Evolutionary conservation across 441 rosid genomes (phyloP), one percentile per base, ranked within the genome.

Genomic region (Gossypium gossypioides): DNA sequence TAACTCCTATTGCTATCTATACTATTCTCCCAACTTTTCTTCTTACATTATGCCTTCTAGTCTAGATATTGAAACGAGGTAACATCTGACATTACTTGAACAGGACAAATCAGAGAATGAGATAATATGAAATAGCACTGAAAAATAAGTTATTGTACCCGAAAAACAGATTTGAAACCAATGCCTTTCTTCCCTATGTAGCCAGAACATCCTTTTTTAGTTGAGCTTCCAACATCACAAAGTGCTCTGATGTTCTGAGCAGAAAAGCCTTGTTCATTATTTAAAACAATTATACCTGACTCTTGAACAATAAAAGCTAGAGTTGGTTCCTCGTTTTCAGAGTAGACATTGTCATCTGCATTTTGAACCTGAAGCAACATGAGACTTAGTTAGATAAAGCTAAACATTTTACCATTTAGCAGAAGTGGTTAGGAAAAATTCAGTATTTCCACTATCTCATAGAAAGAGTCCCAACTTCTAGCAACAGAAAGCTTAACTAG

Each of bases 131-230:
- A 66, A 57, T 32, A 64, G 19, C 66, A 29, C 15, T 0, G 24
- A 42, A 70, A 55, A 51, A 66, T 40, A 42, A 54, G 21, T 24
- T 32, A 13, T 46, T 18, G 42, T 87, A 96, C 99, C 96, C 97
- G 93, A 83, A 93, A 96, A 65, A 96, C 99, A 69, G 99, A 96
- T 84, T 96, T 96, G 85, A 96, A 96, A 81, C 99, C 99, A 78
- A 96, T 96, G 78, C 99, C 99, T 83, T 96, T 96, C 87, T 91
- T 89, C 79, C 99, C 99, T 46, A 96, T 91, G 83, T 93, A 96
- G 60, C 99, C 99, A 72, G 83, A 84, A 83, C 86, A 85, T 80
- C 96, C 96, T 76, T 89, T 91, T 83, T 96, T 91, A 51, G 99
- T 96, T 32, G 99, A 96, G 80, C 82, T 91, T 75, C 99, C 99